A percentile compares a stretch with the other conserved stretches of the same genome.
These are phyloP conservation scores for Aspergillus glaucus DNA, from an alignment of 2,329 filamentous ascomycete genomes.

Conservation along the genomic window DNA sequence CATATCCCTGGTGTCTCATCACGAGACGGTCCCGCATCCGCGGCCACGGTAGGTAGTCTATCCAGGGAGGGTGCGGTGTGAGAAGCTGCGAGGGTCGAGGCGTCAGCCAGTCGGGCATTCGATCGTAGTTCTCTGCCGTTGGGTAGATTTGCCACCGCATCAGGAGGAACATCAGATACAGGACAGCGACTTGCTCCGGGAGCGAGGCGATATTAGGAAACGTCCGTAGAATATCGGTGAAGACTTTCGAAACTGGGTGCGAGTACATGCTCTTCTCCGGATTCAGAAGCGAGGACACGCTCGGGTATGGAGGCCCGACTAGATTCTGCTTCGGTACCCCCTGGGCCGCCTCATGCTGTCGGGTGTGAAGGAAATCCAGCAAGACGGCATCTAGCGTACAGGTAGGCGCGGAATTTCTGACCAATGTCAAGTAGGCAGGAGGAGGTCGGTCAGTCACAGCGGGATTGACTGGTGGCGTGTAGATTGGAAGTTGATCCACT, in stretches of 20 bases:
- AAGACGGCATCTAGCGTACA: conserved; percentile 75
- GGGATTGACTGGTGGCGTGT: conserved; percentile 18
- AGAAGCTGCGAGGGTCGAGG: conserved; percentile 62
- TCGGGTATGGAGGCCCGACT: conserved; percentile 71
- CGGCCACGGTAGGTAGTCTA: conserved; percentile 76
- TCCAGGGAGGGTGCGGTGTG: conserved; percentile 68
- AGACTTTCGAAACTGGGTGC: conserved; percentile 75
- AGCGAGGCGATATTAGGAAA: conserved; percentile 73
- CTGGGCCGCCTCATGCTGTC: conserved; percentile 59
- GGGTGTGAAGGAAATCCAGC: conserved; percentile 68
- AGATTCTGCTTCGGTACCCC: conserved; percentile 60
- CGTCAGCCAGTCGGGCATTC: conserved; percentile 65
- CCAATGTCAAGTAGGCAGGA: conserved; percentile 35
- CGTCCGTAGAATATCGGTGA: conserved; percentile 77
- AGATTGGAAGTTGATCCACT: conserved; percentile 14
- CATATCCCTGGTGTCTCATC: conserved; percentile 48
- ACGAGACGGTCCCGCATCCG: conserved; percentile 64
- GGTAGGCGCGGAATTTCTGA: conserved; percentile 60
- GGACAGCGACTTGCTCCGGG: conserved; percentile 72
- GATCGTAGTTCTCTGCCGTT: conserved; percentile 70
- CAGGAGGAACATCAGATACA: conserved; percentile 80
- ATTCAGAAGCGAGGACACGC: conserved; percentile 71
- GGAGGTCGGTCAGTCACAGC: conserved; percentile 19
- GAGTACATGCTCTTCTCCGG: conserved; percentile 56
- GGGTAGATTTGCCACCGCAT: conserved; percentile 83